Base-by-base conservation (phyloP, 2,329 filamentous ascomycete genomes). In the Blastomyces emzantsi region DNA sequence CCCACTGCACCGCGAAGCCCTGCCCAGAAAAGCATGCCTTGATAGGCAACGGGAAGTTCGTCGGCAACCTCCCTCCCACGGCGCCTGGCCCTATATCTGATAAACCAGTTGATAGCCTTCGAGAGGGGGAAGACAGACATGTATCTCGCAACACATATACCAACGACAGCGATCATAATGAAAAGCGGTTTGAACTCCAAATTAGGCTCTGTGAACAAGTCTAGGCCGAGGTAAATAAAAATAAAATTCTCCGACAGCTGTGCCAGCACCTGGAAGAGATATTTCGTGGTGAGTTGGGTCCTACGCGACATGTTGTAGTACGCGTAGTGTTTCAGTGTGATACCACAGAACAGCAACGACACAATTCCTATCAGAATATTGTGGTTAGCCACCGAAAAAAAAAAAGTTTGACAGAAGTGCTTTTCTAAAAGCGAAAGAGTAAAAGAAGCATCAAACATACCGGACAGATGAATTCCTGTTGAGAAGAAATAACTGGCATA, bases 11-110 rank as follows among this genome's bases (percentile, higher is more conserved):
- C 94, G 66, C 94, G 90, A 39, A 99, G 82, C 33, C 94, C 94
- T 19, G 94, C 94, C 94, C 94, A 99, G 79, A 96, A 99, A n/a
- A 99, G 85, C 94, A 99, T 97, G n/a, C 90, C 92, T 76, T 97
- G 94, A 76, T 97, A 96, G 69, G 90, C 91, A 73, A 92, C 95
- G 0, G 94, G 94, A 45, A 99, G 80, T 75, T 97, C 94, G 68
- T 97, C 93, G 19, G 86, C 85, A 5, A 88, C 85, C 64, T 96
- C 89, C 63, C 81, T 83, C 30, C 92, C 92, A 62, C 87, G 84
- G 59, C 90, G 86, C 60, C 85, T 84, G 19, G 92, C 90, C 57
- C 92, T 86, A 73, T 96, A 96, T 64, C 90, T 86, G 69, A 95
- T 91, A 72, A 97, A 89, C 83, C 89, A 92, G 76, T 99, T 99